Conservation (phyloP, 2,329 filamentous ascomycete genomes). For the Aspergillus unguis region DNA sequence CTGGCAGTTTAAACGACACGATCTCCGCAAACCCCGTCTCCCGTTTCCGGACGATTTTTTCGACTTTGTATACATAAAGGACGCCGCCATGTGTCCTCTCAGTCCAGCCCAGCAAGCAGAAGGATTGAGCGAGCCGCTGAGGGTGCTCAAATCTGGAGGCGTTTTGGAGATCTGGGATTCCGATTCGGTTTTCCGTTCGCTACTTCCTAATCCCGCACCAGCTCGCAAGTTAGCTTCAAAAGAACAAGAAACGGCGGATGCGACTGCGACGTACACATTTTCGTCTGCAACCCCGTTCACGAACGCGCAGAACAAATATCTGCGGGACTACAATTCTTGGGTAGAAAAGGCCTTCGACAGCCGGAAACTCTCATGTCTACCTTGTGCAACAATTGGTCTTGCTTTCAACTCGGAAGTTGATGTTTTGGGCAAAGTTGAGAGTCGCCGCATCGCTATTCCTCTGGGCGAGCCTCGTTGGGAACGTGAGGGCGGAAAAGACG, state of each 20-base stretch:
- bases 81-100: conserved; percentile 67
- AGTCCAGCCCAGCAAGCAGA: conserved; percentile 52
- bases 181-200: conserved; percentile 77
- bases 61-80: conserved; percentile 85
- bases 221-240: conserved; percentile 56
- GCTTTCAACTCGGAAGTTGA: conserved; percentile 78
- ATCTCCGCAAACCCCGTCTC: conserved; percentile 70
- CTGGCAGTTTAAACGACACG: conserved; percentile 86
- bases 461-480: conserved; percentile 85
- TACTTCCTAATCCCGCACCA: conserved; percentile 71
- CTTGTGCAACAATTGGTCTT: conserved; percentile 74
- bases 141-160: conserved; percentile 73
- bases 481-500: conserved; percentile 54
- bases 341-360: conserved; percentile 70
- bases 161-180: conserved; percentile 86
- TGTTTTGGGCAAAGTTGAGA: conserved; percentile 64
- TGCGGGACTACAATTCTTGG: conserved; percentile 83
- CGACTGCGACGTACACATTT: conserved; percentile 77
- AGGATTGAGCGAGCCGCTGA: conserved; percentile 69
- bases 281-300: conserved; percentile 79
- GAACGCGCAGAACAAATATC: conserved; percentile 73
- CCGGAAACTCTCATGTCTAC: conserved; percentile 67
- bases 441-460: conserved; percentile 79
- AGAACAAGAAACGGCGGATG: conserved; percentile 61
- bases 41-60: conserved; percentile 79